Evolutionary conservation across 768 basidiomycete genomes (phyloP).

Genomic region (Holtermanniella nyarrowii): DNA sequence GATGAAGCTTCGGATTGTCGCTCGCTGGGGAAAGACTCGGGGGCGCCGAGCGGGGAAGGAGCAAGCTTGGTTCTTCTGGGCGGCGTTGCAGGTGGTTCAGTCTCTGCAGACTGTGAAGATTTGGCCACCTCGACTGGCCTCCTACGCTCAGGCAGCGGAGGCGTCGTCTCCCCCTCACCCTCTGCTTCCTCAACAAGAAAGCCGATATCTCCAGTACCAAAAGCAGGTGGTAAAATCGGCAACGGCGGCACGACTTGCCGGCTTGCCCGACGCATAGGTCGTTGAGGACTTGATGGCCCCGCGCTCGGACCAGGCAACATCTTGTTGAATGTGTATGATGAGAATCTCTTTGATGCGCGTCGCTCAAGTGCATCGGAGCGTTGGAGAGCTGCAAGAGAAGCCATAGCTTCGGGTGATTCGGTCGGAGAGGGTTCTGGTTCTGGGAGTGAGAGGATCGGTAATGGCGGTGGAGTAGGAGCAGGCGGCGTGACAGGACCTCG

Average conservation of each 20-base stretch:
- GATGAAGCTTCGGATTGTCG: neutral
- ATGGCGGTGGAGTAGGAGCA: slow-evolving; percentile 4
- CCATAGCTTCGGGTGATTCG: slow-evolving; percentile 39
- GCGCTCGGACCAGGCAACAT: slow-evolving; percentile 55
- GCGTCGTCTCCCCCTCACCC: neutral
- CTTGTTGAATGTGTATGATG: slow-evolving; percentile 85
- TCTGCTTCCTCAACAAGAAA: neutral
- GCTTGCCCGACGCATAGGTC: slow-evolving; percentile 22
- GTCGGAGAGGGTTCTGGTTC: slow-evolving; percentile 4
- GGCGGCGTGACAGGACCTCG: slow-evolving; percentile 14
- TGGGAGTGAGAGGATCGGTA: slow-evolving; percentile 7
- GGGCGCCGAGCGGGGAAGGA: neutral
- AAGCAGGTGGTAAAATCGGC: neutral
- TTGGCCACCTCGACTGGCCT: neutral
- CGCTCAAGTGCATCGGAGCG: slow-evolving; percentile 76
- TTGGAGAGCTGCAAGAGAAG: slow-evolving; percentile 76
- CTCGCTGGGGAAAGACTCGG: slow-evolving; percentile 8
- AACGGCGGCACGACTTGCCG: neutral
- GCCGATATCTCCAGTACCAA: slow-evolving; percentile 1
- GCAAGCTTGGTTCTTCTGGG: neutral
- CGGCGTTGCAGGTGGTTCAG: neutral
- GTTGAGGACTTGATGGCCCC: slow-evolving; percentile 17
- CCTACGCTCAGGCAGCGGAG: neutral
- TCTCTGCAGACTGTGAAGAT: neutral
- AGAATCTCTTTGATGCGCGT: slow-evolving; percentile 90